Base-by-base conservation (phyloP, 2,329 filamentous ascomycete genomes). In the Orbilia quercus region DNA sequence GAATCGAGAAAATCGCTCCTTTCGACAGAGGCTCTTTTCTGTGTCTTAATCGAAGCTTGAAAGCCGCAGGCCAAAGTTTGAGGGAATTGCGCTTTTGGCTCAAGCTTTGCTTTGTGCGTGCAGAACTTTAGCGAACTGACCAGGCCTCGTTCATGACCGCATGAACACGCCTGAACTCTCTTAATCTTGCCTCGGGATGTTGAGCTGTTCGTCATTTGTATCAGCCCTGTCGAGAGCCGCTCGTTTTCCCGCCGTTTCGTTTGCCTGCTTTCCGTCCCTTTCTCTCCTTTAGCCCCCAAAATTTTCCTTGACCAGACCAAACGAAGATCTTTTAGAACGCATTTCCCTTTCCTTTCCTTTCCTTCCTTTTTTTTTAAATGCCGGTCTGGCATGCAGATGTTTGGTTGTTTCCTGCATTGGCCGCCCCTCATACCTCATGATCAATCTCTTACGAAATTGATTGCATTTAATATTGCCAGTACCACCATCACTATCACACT, bases 371-470 rank as follows among this genome's bases (percentile, higher is more conserved):
- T 31, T 31, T 9, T 31, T 31, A 4, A 9, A 4, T 31, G 28
- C 28, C 28, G 9, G 25, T 51, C 47, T 50, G 22, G 57, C 31
- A 25, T 65, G 67, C 67, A 66, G 62, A 63, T 38, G 69, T 73
- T 73, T 66, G 31, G 60, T 65, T 54, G 42, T 66, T 40, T 42
- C 51, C 36, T 73, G 55, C 60, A 72, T 59, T 53, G 45, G 12
- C 45, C 11, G 47, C 51, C 40, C 55, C 25, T 50, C 25, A 23
- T 44, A 14, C 60, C 69, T 73, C 60, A 66, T 73, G 69, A 73
- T 73, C 69, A 73, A 73, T 66, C 31, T 66, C 54, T 60, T 65
- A 73, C 60, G 55, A 72, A 60, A 66, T 73, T 73, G 69, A 73
- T 73, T 73, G 69, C 48, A 65, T 54, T 72, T 65, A 66, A 62